Conservation (phyloP, 2,329 filamentous ascomycete species). For the Simplicillium aogashimaense region DNA sequence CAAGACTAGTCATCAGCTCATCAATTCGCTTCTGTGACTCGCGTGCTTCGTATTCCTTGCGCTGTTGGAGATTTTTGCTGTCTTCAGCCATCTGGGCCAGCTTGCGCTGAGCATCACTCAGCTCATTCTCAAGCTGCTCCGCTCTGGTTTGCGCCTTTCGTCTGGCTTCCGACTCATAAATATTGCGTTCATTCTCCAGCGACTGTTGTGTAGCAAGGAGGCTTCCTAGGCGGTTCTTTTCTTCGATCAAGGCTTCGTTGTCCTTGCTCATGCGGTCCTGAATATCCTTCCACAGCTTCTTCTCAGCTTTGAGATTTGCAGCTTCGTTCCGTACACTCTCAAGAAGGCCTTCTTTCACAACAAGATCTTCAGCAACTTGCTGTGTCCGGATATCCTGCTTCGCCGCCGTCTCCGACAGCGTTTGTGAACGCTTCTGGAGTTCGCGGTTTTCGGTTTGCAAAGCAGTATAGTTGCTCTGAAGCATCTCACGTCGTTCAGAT, state of each 20-base stretch:
- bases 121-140: conserved; percentile 69
- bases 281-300: conserved; percentile 88
- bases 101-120: conserved; percentile 71
- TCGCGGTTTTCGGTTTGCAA: conserved; percentile 78
- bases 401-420: conserved; percentile 70
- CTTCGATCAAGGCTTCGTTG: conserved; percentile 74
- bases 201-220: conserved; percentile 78
- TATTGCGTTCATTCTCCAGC: conserved; percentile 83
- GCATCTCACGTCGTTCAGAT: conserved; percentile 76
- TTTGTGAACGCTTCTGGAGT: conserved; percentile 71
- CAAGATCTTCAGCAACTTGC: conserved; percentile 84
- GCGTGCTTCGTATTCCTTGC: conserved; percentile 83
- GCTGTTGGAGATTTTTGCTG: conserved; percentile 67
- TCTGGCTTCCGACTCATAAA: conserved; percentile 70
- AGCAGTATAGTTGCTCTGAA: conserved; percentile 78
- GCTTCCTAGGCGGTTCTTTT: conserved; percentile 74
- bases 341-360: conserved; percentile 70
- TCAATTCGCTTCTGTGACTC: conserved; percentile 89
- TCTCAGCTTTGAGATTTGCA: conserved; percentile 88
- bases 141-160: conserved; percentile 70
- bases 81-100: conserved; percentile 77
- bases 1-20: conserved; percentile 71
- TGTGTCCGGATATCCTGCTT: conserved; percentile 87
- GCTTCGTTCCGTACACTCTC: conserved; percentile 88
- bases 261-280: conserved; percentile 82